Conservation (phyloP, 1,284 basidiomycete species). For the Tilletia indica region DNA sequence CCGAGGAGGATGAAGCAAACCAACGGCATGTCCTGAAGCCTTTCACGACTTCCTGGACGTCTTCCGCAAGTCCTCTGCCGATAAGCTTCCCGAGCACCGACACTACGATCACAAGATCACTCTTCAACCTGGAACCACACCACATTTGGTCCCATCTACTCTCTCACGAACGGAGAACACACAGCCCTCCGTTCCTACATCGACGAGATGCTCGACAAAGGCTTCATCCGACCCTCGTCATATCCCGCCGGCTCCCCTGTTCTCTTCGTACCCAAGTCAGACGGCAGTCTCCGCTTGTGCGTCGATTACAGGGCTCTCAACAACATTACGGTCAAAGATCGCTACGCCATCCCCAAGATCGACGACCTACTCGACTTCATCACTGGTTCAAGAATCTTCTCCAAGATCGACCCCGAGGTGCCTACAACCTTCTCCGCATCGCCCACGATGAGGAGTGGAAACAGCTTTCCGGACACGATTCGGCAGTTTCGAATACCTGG, state of each 20-base stretch:
- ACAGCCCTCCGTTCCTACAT: slow-evolving; percentile 10
- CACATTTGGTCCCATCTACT: slow-evolving; percentile 17
- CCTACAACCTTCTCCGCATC: slow-evolving; percentile 56
- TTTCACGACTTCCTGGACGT: slow-evolving; percentile 11
- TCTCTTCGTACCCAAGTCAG: slow-evolving; percentile 62
- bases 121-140: slow-evolving; percentile 3
- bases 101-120: slow-evolving; percentile 12
- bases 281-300: slow-evolving; percentile 57
- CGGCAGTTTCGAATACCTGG: slow-evolving; percentile 23
- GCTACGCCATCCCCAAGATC: slow-evolving; percentile 57
- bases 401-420: slow-evolving; percentile 55
- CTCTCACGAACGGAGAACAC: slow-evolving; percentile 13
- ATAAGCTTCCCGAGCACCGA: slow-evolving; percentile 15
- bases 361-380: slow-evolving; percentile 57
- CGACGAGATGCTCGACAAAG: slow-evolving; percentile 18
- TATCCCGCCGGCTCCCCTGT: slow-evolving; percentile 57
- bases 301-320: slow-evolving; percentile 61
- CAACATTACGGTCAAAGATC: slow-evolving; percentile 56
- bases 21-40: background rate
- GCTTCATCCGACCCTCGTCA: slow-evolving; percentile 22
- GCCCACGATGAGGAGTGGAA: slow-evolving; percentile 57
- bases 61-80: slow-evolving; percentile 7
- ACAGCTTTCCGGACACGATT: slow-evolving; percentile 30
- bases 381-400: slow-evolving; percentile 51
- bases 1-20: too few species aligned